Conservation (phyloP, 352 stramenopile genomes). For the Pythium chondricola region DNA sequence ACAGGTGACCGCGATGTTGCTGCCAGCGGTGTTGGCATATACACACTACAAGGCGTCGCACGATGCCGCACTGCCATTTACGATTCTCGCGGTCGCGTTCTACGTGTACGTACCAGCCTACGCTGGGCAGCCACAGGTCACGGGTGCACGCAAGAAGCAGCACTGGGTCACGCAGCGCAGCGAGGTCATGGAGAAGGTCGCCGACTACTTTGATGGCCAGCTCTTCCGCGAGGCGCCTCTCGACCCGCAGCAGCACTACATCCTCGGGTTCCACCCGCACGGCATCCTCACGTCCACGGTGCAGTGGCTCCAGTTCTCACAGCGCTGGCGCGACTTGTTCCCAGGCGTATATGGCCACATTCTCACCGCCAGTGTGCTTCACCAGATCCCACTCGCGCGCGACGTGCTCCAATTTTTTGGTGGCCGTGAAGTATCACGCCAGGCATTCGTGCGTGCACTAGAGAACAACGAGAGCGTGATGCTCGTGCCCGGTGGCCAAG, state of each 20-base stretch:
- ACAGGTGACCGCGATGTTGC: constrained; percentile 24
- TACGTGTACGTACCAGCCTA: constrained; percentile 73
- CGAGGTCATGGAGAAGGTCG: constrained; percentile 47
- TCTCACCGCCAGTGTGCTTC: constrained; percentile 69
- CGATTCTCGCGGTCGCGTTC: constrained; percentile 37
- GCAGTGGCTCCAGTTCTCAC: constrained; percentile 75
- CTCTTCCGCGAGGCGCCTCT: constrained; percentile 55
- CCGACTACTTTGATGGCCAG: constrained; percentile 56
- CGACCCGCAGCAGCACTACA: constrained; percentile 54
- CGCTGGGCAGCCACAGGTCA: constrained; percentile 53
- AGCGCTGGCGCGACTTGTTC: constrained; percentile 60
- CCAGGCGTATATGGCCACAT: constrained; percentile 60
- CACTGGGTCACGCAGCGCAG: constrained; percentile 35
- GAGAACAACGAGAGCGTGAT: constrained; percentile 58
- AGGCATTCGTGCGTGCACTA: constrained; percentile 46
- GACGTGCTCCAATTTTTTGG: constrained; percentile 76
- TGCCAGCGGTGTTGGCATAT: constrained; percentile 43
- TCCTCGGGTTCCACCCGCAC: constrained; percentile 76
- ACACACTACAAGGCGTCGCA: constrained; percentile 45
- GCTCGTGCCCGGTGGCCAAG: constrained; percentile 72
- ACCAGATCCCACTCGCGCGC: constrained; percentile 70
- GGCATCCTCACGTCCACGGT: constrained; percentile 70
- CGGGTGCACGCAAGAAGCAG: constrained; percentile 40
- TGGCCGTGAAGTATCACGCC: constrained; percentile 62
- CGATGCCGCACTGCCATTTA: constrained; percentile 35